Conservation (phyloP, 148 eudicot species). For the Silene latifolia region DNA sequence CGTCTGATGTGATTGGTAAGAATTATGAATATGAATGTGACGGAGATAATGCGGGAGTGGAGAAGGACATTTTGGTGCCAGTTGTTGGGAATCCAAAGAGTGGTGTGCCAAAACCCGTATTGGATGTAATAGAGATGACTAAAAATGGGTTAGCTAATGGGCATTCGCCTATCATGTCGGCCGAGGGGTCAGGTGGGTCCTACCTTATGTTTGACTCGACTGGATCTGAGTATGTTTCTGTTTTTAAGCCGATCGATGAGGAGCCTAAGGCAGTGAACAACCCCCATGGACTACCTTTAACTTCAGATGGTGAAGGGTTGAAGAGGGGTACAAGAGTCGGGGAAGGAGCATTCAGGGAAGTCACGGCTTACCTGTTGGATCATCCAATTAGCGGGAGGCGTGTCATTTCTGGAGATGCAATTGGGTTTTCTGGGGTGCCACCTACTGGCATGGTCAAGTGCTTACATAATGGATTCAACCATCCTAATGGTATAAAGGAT, state of each 20-base stretch:
- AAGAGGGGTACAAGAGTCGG: constrained; percentile 94
- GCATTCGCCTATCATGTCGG: constrained; percentile 61
- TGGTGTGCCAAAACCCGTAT: constrained; percentile 43
- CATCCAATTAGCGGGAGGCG: constrained; percentile 75
- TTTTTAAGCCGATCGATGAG: constrained; percentile 93
- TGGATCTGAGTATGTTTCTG: constrained; percentile 63
- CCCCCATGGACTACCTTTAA: constrained; percentile 70
- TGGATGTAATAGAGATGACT: constrained; percentile 50
- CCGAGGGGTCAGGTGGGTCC: constrained; percentile 96
- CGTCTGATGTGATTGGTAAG: constrained; percentile 33
- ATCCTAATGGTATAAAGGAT: constrained; percentile 43
- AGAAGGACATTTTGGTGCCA: constrained; percentile 54
- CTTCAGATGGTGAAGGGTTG: constrained; percentile 88
- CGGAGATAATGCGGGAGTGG: constrained; percentile 23
- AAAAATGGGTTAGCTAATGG: constrained; percentile 58
- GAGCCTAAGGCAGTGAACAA: constrained; percentile 93
- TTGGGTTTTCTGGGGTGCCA: constrained; percentile 91
- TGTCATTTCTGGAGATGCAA: constrained; percentile 49
- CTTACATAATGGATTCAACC: constrained; percentile 71
- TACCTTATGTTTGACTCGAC: constrained; percentile 73
- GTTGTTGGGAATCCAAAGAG: constrained; percentile 52
- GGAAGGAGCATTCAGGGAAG: constrained; percentile 92
- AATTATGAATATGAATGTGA: constrained; percentile 23
- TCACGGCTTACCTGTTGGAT: constrained; percentile 80
- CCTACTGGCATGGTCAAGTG: constrained; percentile 70